A percentile compares a stretch with the other conserved stretches of the same genome.
phyloP scores from a whole-genome alignment of 805 yeast species.

The Dipodascus geniculatus region DNA sequence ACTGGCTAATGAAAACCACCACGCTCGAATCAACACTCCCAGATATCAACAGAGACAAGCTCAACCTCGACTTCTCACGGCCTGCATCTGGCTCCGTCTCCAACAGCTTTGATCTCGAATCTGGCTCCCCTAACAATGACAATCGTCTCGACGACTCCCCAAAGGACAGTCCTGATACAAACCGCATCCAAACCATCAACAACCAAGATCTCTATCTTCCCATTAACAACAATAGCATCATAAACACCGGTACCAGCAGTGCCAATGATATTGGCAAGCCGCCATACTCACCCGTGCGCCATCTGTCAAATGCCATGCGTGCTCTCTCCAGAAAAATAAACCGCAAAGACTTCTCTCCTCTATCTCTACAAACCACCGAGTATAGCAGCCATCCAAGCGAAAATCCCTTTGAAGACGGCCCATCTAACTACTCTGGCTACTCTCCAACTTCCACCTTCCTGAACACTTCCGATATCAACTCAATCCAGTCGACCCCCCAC shows the following conservation, averaged over 20 bases:
- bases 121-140: neutral
- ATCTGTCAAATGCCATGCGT: neutral
- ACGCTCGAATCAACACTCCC: neutral
- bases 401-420: neutral
- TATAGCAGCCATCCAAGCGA: neutral
- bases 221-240: no score
- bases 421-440: neutral
- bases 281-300: neutral
- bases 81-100: neutral
- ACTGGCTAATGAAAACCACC: neutral
- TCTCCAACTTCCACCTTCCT: neutral
- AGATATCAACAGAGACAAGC: neutral
- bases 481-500: neutral
- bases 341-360: neutral
- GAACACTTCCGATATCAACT: neutral
- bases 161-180: neutral
- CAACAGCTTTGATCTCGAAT: neutral
- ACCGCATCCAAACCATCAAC: no score
- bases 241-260: no score
- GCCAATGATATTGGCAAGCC: neutral
- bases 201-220: no score
- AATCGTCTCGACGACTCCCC: neutral
- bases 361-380: neutral
- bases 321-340: neutral
- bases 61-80: neutral